A percentile compares a stretch with the other conserved stretches of the same genome.
phyloP scores from a whole-genome alignment of 2,329 filamentous ascomycete genomes.

The Aspergillus caelatus region DNA sequence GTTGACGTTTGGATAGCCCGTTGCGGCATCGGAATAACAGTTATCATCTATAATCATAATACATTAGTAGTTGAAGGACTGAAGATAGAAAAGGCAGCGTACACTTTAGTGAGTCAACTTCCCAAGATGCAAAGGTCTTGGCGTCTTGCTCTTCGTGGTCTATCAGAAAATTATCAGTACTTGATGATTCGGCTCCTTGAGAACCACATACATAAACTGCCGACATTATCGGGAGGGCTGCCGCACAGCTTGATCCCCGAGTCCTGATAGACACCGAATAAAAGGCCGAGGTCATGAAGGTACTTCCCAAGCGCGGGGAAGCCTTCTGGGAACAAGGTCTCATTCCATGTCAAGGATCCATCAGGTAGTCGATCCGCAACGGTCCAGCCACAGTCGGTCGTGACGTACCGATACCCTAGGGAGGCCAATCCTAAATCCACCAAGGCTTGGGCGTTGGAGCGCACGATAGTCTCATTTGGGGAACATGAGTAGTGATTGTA shows the following conservation, averaged over 20 bases:
- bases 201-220: slow-evolving; percentile 41
- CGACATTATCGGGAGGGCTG: slow-evolving; percentile 33
- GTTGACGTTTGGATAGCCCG: slow-evolving; percentile 46
- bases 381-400: slow-evolving; percentile 63
- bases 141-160: slow-evolving; percentile 50
- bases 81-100: neutral
- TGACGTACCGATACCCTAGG: slow-evolving; percentile 60
- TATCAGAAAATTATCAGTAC: slow-evolving; percentile 18
- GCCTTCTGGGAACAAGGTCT: slow-evolving; percentile 45
- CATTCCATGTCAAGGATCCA: slow-evolving; percentile 47
- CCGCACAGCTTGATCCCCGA: slow-evolving; percentile 47
- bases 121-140: slow-evolving; percentile 37
- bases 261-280: slow-evolving; percentile 51
- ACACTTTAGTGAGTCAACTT: slow-evolving; percentile 55
- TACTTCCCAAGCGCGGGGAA: slow-evolving; percentile 44
- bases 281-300: slow-evolving; percentile 43
- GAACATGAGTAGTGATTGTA: slow-evolving; percentile 61
- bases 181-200: slow-evolving; percentile 29
- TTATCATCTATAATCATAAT: slow-evolving; percentile 47
- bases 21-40: slow-evolving; percentile 49
- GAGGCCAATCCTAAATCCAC: slow-evolving; percentile 55
- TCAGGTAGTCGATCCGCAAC: slow-evolving; percentile 38
- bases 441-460: slow-evolving; percentile 57
- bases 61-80: neutral
- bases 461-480: slow-evolving; percentile 53